These are phyloP conservation scores for Chlamydomonas eustigma DNA, from an alignment of 139 green algal genomes.

Conservation along the genomic window DNA sequence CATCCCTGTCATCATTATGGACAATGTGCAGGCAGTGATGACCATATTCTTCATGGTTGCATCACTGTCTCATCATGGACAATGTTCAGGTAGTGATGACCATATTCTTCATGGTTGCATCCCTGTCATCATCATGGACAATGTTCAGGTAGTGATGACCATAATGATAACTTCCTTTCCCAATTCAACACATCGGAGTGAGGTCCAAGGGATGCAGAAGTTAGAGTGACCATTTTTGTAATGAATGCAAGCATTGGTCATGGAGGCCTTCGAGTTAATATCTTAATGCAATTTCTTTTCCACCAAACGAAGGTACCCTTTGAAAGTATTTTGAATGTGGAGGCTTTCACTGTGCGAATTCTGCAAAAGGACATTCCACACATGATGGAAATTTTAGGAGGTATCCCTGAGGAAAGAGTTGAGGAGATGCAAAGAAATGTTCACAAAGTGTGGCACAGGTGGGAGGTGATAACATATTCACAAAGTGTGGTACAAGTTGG, in stretches of 20 bases:
- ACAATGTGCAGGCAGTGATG: constrained; percentile 25
- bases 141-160: constrained; percentile 20
- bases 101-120: constrained; percentile 68
- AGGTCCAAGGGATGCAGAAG: too few relatives aligned
- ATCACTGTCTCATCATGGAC: constrained; percentile 61
- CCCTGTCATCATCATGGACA: constrained; percentile 56
- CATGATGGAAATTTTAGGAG: constrained; percentile 24
- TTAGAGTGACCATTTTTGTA: too few relatives aligned
- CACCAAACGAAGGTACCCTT: constrained; percentile 21
- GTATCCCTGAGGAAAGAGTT: constrained; percentile 19
- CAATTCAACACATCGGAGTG: too few relatives aligned
- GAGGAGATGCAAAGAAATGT: constrained; percentile 38
- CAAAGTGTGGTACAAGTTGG: not conserved
- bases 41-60: too few relatives aligned
- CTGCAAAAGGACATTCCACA: constrained; percentile 15
- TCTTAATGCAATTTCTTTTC: too few relatives aligned
- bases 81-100: constrained; percentile 51
- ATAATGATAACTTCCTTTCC: too few relatives aligned
- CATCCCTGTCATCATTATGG: constrained; percentile 62
- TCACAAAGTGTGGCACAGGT: constrained; percentile 32
- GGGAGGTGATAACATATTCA: not conserved
- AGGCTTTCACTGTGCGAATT: constrained; percentile 29
- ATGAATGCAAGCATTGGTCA: too few relatives aligned
- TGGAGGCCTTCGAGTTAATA: too few relatives aligned
- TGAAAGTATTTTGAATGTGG: constrained; percentile 20